phyloP scores from a whole-genome alignment of 2,329 filamentous ascomycete genomes.

The Trichothecium roseum region DNA sequence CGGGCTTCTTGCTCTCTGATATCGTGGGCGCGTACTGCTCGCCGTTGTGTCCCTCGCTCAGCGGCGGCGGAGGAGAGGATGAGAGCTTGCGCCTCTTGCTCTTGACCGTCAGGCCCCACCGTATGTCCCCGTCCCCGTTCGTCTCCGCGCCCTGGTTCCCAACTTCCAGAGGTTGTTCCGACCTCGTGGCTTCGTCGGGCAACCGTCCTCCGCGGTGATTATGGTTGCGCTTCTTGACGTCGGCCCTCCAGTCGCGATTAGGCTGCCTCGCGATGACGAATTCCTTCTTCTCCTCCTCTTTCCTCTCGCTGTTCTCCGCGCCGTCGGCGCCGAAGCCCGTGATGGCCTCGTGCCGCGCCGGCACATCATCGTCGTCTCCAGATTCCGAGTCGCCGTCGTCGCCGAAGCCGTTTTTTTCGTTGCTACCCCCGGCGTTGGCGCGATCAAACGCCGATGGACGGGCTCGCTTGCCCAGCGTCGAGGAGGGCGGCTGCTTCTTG shows the following conservation, averaged over 20 bases:
- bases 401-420: too few species aligned
- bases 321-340: slow-evolving; percentile 38
- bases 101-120: slow-evolving; percentile 39
- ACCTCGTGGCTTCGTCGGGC: slow-evolving; percentile 36
- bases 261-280: slow-evolving; percentile 47
- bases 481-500: too few species aligned
- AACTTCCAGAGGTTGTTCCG: slow-evolving; percentile 29
- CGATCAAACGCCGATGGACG: too few species aligned
- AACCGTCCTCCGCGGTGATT: slow-evolving; percentile 36
- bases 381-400: slow-evolving; percentile 31
- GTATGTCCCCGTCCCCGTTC: slow-evolving; percentile 43
- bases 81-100: slow-evolving; percentile 38
- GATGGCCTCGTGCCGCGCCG: slow-evolving; percentile 32
- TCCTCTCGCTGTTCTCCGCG: slow-evolving; percentile 22
- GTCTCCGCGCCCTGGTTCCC: slow-evolving; percentile 25
- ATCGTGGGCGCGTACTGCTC: slow-evolving; percentile 5
- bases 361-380: slow-evolving; percentile 18
- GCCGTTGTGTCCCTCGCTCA: slow-evolving; percentile 2
- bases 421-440: too few species aligned
- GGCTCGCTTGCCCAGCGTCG: too few species aligned
- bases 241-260: slow-evolving; percentile 54
- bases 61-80: slow-evolving; percentile 2
- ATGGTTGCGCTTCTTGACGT: too few species aligned
- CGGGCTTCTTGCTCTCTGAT: slow-evolving; percentile 5
- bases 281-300: slow-evolving; percentile 19